A percentile compares a stretch with the other conserved stretches of the same genome.
Evolutionary conservation across 208 protist species (phyloP).

Genomic region (Wallacemonas sp.): DNA sequence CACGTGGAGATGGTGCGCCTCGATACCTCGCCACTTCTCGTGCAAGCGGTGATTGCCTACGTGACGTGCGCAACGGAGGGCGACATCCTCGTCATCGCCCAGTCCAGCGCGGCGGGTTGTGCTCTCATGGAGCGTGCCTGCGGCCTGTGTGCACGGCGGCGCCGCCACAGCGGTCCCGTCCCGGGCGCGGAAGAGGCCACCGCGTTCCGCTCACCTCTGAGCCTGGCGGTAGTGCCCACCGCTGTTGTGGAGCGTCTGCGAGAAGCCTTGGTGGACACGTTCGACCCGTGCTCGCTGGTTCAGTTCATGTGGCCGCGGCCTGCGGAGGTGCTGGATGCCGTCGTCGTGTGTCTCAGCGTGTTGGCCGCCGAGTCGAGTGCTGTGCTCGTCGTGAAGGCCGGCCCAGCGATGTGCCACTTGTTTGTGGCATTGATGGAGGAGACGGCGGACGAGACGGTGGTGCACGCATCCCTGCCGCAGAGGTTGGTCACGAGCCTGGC

Average conservation of each 20-base stretch:
- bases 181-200: not conserved
- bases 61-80: not conserved
- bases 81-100: not conserved
- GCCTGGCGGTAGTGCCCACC: not conserved
- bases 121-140: conserved; percentile 15
- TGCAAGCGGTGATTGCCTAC: not conserved
- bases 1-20: not conserved
- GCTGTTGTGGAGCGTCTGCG: conserved; percentile 18
- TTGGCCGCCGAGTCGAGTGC: conserved; percentile 12
- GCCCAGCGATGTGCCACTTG: conserved; percentile 14
- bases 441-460: not conserved
- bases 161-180: not conserved
- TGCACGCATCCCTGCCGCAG: not conserved
- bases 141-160: not conserved
- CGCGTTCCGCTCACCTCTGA: not conserved
- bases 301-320: conserved; percentile 23
- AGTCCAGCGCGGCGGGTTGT: conserved; percentile 5
- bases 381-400: conserved; percentile 17
- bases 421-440: conserved; percentile 5
- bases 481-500: conserved; percentile 7
- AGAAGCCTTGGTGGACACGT: conserved; percentile 22
- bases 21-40: not conserved
- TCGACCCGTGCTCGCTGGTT: conserved; percentile 17
- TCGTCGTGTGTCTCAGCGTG: conserved; percentile 13
- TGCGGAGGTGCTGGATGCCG: not conserved